Conservation (phyloP, 2,329 filamentous ascomycete species). For the Calonectria henricotiae region DNA sequence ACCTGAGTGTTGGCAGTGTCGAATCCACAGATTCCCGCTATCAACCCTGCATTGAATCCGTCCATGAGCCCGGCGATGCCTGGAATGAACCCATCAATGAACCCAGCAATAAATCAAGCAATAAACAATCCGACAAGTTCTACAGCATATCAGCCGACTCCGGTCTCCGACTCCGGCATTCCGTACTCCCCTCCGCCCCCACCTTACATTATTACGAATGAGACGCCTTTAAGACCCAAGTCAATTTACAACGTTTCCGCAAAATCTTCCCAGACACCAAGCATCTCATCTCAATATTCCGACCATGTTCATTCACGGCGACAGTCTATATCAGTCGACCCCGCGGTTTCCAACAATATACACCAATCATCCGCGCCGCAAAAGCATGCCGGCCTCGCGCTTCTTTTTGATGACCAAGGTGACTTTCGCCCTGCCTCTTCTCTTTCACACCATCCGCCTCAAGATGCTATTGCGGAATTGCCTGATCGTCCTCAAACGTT, state of each 20-base stretch:
- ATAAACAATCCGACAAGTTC: too few species aligned
- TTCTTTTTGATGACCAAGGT: background rate
- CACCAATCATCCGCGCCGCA: background rate
- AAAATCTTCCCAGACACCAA: background rate
- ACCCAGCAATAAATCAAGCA: background rate
- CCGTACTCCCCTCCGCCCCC: background rate
- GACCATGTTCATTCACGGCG: constrained; percentile 9
- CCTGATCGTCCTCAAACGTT: constrained; percentile 9
- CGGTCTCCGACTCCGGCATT: too few species aligned
- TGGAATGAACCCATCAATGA: background rate
- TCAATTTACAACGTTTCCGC: background rate
- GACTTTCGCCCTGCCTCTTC: background rate
- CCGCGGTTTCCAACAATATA: background rate
- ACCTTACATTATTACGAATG: background rate
- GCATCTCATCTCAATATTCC: background rate
- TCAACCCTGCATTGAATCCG: background rate
- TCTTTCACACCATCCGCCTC: background rate
- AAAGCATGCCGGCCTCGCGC: background rate
- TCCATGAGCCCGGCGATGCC: background rate
- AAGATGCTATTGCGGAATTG: background rate
- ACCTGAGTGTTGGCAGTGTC: background rate
- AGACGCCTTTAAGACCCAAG: background rate
- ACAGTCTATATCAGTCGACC: background rate
- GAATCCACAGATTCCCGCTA: background rate
- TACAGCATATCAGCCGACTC: too few species aligned